Evolutionary conservation across 2,329 filamentous ascomycete species (phyloP).

Genomic region (Camptophora hylomeconis): DNA sequence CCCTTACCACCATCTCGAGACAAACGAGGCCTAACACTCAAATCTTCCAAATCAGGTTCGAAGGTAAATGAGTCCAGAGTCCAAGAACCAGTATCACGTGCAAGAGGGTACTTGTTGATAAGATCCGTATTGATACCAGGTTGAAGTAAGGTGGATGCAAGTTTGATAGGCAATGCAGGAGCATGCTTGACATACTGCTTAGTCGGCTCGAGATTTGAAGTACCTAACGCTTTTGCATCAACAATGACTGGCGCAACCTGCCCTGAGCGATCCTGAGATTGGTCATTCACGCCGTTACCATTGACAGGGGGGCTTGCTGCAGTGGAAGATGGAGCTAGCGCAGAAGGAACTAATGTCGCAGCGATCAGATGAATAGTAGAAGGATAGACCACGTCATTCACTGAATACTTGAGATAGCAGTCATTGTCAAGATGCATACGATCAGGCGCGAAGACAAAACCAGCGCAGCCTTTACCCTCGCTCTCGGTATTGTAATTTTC

Average conservation of each 20-base stretch:
- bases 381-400: slow-evolving; percentile 12
- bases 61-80: slow-evolving; percentile 8
- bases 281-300: not conserved
- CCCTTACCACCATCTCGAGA: slow-evolving; percentile 22
- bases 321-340: not conserved
- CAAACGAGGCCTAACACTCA: slow-evolving; percentile 17
- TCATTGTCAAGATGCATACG: slow-evolving; percentile 15
- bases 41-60: slow-evolving; percentile 6
- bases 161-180: slow-evolving; percentile 10
- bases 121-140: slow-evolving; percentile 19
- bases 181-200: slow-evolving; percentile 19
- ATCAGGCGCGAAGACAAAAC: slow-evolving; percentile 18
- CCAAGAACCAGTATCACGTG: slow-evolving; percentile 17
- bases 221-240: slow-evolving; percentile 15
- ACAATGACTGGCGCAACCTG: slow-evolving; percentile 10
- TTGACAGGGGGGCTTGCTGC: not conserved
- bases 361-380: slow-evolving; percentile 17
- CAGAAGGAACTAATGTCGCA: slow-evolving; percentile 6
- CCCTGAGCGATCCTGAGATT: not conserved
- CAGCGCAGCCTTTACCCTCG: slow-evolving; percentile 10
- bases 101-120: slow-evolving; percentile 18
- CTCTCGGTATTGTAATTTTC: slow-evolving; percentile 16
- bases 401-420: slow-evolving; percentile 20
- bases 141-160: slow-evolving; percentile 14
- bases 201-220: slow-evolving; percentile 16